These are phyloP conservation scores for Kockiozyma suomiensis DNA, from an alignment of 805 yeast species.

Conservation along the genomic window DNA sequence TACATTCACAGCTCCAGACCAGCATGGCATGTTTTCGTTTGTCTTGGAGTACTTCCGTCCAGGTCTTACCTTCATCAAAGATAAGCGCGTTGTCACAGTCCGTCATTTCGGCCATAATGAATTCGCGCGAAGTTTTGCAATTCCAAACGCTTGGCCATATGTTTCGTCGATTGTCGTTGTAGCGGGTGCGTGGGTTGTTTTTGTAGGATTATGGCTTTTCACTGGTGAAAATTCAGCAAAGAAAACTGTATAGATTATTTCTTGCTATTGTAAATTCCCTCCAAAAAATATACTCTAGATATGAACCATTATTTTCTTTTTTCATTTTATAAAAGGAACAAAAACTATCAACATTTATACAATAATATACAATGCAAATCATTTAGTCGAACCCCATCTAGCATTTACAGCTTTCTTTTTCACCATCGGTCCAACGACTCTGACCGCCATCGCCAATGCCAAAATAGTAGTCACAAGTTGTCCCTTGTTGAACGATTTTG, in stretches of 20 bases:
- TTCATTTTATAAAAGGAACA: background rate
- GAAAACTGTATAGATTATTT: constrained; percentile 13
- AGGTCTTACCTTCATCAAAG: constrained; percentile 70
- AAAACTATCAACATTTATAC: background rate
- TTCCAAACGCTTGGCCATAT: constrained; percentile 92
- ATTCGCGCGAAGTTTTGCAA: constrained; percentile 89
- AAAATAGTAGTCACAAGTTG: constrained; percentile 64
- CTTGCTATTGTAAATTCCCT: too few species aligned
- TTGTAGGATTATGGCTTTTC: constrained; percentile 58
- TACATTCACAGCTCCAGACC: constrained; percentile 81
- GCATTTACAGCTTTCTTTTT: constrained; percentile 54
- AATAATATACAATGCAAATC: background rate
- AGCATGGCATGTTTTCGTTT: constrained; percentile 94
- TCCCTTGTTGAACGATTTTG: constrained; percentile 64
- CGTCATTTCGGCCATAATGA: constrained; percentile 96
- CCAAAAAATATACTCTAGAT: background rate
- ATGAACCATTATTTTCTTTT: too few species aligned
- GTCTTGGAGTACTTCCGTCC: constrained; percentile 73
- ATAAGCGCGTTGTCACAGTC: constrained; percentile 72
- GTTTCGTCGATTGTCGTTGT: constrained; percentile 71
- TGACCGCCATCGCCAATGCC: constrained; percentile 51
- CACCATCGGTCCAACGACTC: constrained; percentile 61
- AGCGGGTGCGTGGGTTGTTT: constrained; percentile 72
- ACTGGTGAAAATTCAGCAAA: constrained; percentile 11
- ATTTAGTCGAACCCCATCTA: constrained; percentile 50